phyloP scores from a whole-genome alignment of 768 basidiomycete species.

The Mycena pura region DNA sequence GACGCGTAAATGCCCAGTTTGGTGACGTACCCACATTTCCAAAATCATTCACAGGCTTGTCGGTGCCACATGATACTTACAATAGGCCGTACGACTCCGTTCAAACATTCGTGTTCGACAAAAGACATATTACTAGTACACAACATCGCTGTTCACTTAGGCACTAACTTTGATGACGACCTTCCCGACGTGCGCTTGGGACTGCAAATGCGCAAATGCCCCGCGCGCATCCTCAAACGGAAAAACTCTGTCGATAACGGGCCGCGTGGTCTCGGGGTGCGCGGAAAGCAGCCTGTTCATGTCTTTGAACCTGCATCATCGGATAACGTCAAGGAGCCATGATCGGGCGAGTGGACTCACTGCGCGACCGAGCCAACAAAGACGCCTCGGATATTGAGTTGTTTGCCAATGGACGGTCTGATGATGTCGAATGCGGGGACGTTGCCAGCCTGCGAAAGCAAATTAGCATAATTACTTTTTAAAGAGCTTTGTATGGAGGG shows the following conservation, averaged over 20 bases:
- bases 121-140: too few species aligned
- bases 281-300: slow-evolving; percentile 50
- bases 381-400: slow-evolving; percentile 48
- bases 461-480: neutral
- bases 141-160: too few species aligned
- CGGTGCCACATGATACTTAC: too few species aligned
- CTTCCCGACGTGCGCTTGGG: slow-evolving; percentile 59
- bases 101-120: too few species aligned
- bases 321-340: neutral
- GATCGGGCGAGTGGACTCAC: slow-evolving; percentile 33
- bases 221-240: slow-evolving; percentile 50
- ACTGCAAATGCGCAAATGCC: slow-evolving; percentile 53
- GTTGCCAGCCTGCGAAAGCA: slow-evolving; percentile 27
- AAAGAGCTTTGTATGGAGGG: neutral
- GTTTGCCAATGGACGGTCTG: slow-evolving; percentile 30
- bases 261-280: slow-evolving; percentile 42
- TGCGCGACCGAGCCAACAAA: slow-evolving; percentile 54
- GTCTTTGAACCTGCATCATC: slow-evolving; percentile 46
- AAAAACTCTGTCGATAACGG: slow-evolving; percentile 59
- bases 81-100: too few species aligned
- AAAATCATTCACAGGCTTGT: too few species aligned
- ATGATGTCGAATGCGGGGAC: slow-evolving; percentile 40
- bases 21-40: too few species aligned
- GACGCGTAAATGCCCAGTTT: too few species aligned
- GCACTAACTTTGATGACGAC: too few species aligned